Evolutionary conservation across 2,329 filamentous ascomycete genomes (phyloP), one percentile per base, ranked within the genome.

Genomic region (Escovopsis sp.): DNA sequence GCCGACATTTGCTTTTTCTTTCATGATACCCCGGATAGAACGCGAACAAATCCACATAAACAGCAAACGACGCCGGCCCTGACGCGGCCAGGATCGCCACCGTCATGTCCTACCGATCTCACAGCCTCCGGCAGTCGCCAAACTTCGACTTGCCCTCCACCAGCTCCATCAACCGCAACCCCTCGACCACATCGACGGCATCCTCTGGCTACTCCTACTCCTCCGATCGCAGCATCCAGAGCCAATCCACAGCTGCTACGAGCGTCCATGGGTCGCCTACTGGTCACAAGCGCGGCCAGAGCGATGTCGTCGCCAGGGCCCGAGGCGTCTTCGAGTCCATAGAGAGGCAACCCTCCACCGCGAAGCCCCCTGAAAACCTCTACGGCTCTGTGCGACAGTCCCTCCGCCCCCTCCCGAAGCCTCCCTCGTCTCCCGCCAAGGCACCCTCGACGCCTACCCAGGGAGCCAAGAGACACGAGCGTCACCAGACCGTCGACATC

Each of bases 371-470:
- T n/a, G 75, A 77, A 32, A 77, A 75, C 15, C 69, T 80, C 48
- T 88, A 86, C 56, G 77, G 75, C 50, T 80, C 72, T 50, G 73
- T 82, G 46, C 80, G 86, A 42, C 82, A 84, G 55, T 87, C 85
- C 19, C 67, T 94, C 46, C 77, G 85, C 39, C 83, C 83, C 23
- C 69, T 87, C 6, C 75, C 80, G 4, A 82, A 84, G 55, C 67
- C 74, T 1, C 80, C 82, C 3, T 73, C 68, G 12, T 52, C 65
- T 6, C 59, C 63, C 12, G 54, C 65, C 12, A 59, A 65, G 37
- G 58, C 69, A 26, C 59, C 67, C 10, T 51, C 56, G 41, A 48
- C 53, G 33, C 51, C 54, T 26, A 49, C 43, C 32, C 48, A 48
- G 43, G 39, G 36, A 32, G 37, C 47, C 23, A 37, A 40, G 42